Conservation (phyloP, 306 rosid genomes). For the Comarum palustre region DNA sequence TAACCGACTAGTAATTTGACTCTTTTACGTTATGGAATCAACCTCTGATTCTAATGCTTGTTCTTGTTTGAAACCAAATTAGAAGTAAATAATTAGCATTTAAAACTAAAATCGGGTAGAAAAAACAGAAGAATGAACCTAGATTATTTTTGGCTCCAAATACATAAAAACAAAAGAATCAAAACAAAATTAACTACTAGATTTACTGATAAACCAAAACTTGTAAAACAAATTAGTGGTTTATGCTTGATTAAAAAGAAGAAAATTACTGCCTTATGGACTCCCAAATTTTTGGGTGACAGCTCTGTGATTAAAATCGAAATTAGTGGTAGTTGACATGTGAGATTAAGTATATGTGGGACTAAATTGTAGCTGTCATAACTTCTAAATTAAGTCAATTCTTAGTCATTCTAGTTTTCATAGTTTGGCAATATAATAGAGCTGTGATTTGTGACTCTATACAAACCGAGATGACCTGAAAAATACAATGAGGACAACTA, state of each 20-base stretch:
- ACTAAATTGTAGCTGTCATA: background rate
- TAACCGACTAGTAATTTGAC: background rate
- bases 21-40: background rate
- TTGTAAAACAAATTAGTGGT: background rate
- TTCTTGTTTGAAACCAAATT: background rate
- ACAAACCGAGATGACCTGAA: background rate
- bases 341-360: background rate
- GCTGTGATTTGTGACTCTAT: background rate
- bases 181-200: background rate
- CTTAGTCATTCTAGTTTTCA: background rate
- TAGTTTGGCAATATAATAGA: background rate
- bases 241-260: background rate
- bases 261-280: background rate
- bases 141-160: background rate
- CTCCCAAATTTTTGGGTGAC: background rate
- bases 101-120: background rate
- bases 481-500: background rate
- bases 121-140: background rate
- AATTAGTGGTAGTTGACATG: background rate
- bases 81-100: background rate
- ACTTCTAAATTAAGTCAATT: background rate
- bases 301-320: background rate
- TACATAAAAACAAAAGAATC: too few species aligned
- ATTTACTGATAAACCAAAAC: background rate
- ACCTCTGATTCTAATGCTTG: background rate